Evolutionary conservation across 2,329 filamentous ascomycete species (phyloP).

Genomic region (Colletotrichum liriopes): DNA sequence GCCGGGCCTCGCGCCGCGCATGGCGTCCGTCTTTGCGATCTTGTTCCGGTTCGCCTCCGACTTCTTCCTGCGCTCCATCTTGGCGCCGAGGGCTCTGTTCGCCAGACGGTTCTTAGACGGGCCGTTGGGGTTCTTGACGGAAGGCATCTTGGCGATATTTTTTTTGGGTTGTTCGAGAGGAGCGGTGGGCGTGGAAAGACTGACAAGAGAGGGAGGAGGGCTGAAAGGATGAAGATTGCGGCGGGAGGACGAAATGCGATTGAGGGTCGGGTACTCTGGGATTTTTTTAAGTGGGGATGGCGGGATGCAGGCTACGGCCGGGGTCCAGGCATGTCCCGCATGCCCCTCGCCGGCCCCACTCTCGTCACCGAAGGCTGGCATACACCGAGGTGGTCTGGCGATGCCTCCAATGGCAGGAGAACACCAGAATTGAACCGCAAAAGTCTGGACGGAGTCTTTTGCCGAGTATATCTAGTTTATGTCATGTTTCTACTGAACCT

Average conservation of each 20-base stretch:
- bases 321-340: slow-evolving; percentile 24
- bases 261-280: slow-evolving; percentile 12
- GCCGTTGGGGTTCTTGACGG: slow-evolving; percentile 72
- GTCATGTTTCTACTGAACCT: background rate
- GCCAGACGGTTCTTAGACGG: slow-evolving; percentile 68
- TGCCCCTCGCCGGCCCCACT: slow-evolving; percentile 12
- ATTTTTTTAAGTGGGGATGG: slow-evolving; percentile 38
- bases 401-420: background rate
- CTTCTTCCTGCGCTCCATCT: slow-evolving; percentile 61
- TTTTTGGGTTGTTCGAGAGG: background rate
- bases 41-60: slow-evolving; percentile 56
- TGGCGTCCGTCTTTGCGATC: slow-evolving; percentile 59
- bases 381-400: background rate
- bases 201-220: background rate
- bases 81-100: slow-evolving; percentile 61
- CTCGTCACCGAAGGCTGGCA: background rate
- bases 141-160: slow-evolving; percentile 60
- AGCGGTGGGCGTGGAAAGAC: background rate
- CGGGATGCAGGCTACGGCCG: slow-evolving; percentile 24
- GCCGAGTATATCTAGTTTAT: no score
- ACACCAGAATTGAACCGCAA: no score
- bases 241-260: slow-evolving; percentile 9
- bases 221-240: background rate
- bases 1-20: slow-evolving; percentile 67
- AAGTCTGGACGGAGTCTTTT: background rate